Base-by-base conservation (phyloP, 176 grass and related monocot species). In the Musa acuminata region DNA sequence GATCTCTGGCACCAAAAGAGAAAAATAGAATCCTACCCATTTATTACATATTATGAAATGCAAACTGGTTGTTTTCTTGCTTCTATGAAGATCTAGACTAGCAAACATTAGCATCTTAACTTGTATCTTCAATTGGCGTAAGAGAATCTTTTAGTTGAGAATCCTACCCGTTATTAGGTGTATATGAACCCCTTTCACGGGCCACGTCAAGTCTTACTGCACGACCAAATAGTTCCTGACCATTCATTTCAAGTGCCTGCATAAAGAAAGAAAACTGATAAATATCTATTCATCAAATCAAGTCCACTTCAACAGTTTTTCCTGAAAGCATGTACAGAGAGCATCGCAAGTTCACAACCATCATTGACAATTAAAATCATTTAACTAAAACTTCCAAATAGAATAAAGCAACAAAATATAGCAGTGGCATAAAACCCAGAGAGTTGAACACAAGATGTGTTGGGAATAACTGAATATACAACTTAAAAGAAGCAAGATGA, bases 151-250 rank as follows among this genome's bases (percentile, higher is more conserved):
- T 43, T 43, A 43, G 35, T 16, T 57, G 55, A 57, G 57, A 55
- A 55, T 25, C 26, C 71, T 82, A 96, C 89, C 92, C 80, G 24
- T 75, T 83, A 13, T 77, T 84, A 87, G 92, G 87, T 55, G 87
- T 87, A 53, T 78, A 57, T 57, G 83, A 3, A 11, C 77, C 85
- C 72, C 76, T 89, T 79, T 89, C 83, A 49, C 8, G 72, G 77
- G 92, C 92, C 0, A 71, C 49, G 69, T 96, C 89, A 86, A 92
- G 85, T 60, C 76, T 92, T 8, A 96, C 55, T 25, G 55, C 8
- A 80, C 92, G 87, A 9, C 84, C 81, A 68, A 77, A 22, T 1
- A 96, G 8, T 49, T 96, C 92, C 69, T 13, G n/a, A 35, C 85
- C 85, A 71, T 86, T 69, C 53, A 87, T 23, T 49, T 87, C 71